Evolutionary conservation across 208 protist species (phyloP).

Genomic region (Angomonas ambiguus): DNA sequence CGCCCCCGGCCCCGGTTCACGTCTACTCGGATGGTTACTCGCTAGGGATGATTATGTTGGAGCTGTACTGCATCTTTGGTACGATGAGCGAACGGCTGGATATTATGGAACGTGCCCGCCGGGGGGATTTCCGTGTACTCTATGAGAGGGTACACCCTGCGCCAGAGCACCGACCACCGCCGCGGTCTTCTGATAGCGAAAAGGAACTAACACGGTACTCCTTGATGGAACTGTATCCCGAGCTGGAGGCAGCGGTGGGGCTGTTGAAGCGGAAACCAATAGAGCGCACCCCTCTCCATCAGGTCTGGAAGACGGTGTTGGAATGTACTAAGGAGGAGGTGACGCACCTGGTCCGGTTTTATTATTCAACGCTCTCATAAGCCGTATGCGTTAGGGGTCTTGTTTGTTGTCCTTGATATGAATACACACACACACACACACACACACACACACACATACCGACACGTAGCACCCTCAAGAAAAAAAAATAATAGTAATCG

Average conservation of each 20-base stretch:
- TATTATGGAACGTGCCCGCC: constrained; percentile 49
- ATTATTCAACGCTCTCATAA: not conserved
- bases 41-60: constrained; percentile 63
- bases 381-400: not conserved
- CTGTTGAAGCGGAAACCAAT: not conserved
- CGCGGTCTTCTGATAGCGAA: not conserved
- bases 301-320: not conserved
- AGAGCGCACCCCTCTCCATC: not conserved
- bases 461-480: no score
- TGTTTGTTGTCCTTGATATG: no score
- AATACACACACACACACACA: no score
- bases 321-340: not conserved
- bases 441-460: no score
- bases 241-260: not conserved
- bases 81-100: constrained; percentile 69
- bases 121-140: constrained; percentile 45
- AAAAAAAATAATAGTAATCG: no score
- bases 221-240: not conserved
- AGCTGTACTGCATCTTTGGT: constrained; percentile 80
- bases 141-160: constrained; percentile 61
- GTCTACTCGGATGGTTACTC: constrained; percentile 63
- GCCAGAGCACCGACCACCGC: not conserved
- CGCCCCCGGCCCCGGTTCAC: constrained; percentile 44
- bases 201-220: no score
- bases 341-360: not conserved